Evolutionary conservation across 306 rosid species (phyloP).

Genomic region (Dalbergia cultrata): DNA sequence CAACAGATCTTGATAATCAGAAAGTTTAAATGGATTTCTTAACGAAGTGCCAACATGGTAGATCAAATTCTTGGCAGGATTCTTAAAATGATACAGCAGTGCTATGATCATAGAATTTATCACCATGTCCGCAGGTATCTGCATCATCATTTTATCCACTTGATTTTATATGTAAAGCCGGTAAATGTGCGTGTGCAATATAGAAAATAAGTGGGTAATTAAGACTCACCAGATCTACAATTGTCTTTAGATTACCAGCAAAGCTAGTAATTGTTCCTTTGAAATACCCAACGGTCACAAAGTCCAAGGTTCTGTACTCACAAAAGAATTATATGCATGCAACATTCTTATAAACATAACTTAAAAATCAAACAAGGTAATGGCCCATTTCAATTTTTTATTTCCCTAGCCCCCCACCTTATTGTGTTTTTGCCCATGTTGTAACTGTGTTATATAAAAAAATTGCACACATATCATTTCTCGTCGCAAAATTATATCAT

Average conservation of each 20-base stretch:
- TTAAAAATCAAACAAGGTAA: no score
- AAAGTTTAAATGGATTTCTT: slow-evolving; percentile 43
- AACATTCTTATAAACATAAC: no score
- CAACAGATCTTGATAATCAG: background rate
- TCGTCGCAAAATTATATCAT: no score
- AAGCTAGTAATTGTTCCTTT: slow-evolving; percentile 50
- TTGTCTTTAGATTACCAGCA: slow-evolving; percentile 27
- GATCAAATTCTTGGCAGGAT: background rate
- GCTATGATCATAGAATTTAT: slow-evolving; percentile 54
- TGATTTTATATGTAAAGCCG: background rate
- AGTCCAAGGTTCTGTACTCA: slow-evolving; percentile 46
- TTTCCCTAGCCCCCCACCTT: no score
- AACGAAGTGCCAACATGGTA: slow-evolving; percentile 55
- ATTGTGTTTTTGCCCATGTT: no score
- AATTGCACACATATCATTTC: no score
- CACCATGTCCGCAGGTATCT: slow-evolving; percentile 65
- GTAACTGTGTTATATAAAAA: no score
- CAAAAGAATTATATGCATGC: no score
- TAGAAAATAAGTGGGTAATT: background rate
- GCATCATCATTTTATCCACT: slow-evolving; percentile 14
- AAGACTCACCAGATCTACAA: slow-evolving; percentile 43
- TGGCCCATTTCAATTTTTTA: no score
- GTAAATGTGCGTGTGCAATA: no score
- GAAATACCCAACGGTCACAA: slow-evolving; percentile 35
- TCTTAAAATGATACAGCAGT: slow-evolving; percentile 36